Base-by-base conservation (phyloP, 1,139 yeast genomes). In the Suhomyces chickasaworum region DNA sequence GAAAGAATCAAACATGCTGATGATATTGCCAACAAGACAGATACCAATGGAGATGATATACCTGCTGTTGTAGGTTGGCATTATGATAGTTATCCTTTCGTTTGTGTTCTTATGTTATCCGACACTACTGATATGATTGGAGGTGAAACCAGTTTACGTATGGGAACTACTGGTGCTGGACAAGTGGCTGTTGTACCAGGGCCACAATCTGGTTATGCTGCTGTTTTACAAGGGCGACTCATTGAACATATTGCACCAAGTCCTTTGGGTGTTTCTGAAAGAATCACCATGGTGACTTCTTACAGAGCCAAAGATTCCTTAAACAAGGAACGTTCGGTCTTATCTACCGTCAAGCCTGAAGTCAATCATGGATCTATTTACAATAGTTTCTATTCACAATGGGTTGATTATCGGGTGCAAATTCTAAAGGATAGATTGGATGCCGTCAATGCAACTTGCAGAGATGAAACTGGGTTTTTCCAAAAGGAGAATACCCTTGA, bases 401-500 rank as follows among this genome's bases (percentile, higher is more conserved):
- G 29, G 29, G 29, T 25, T 25, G 29, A 25, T 13, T 25, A 25
- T 13, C n/a, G 29, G 12, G 29, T 25, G n/a, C 29, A 10, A 25
- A 9, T 25, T 10, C 2, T 25, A 10, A 25, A 25, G 12, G 29
- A 25, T 12, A 25, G 29, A 25, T 12, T 25, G n/a, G 29, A 25
- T 25, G 29, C 29, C 10, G 29, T 13, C 4, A 25, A 25, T 10
- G n/a, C 29, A 9, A 25, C 7, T 4, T 10, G 29, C 29, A 25
- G 29, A 25, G 29, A 25, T 12, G 29, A 25, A 6, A 9, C n/a
- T 10, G 29, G 29, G 10, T 10, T 25, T 2, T 25, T 25, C 29
- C 29, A 25, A 25, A 25, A 25, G 29, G 29, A 25, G n/a, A 10
- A 25, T 3, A 25, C 29, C 10, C 68, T 69, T 42, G 60, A 64